Conservation (phyloP, 2,329 filamentous ascomycete species). For the Aspergillus glaucus region DNA sequence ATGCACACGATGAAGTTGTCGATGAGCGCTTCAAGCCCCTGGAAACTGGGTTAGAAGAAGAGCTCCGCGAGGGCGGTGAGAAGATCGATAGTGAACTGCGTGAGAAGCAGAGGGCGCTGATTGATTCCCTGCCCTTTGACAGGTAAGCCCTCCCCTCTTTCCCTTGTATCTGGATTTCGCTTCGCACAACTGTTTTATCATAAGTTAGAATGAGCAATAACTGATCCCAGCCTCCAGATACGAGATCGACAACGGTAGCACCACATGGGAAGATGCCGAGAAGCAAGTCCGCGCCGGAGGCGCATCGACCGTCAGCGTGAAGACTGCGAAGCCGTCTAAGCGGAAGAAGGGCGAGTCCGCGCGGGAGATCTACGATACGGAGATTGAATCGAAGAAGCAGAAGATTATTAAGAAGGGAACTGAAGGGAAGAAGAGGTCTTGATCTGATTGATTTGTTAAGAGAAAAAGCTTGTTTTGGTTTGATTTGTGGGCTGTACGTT, state of each 20-base stretch:
- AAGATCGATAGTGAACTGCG: constrained; percentile 65
- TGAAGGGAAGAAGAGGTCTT: constrained; percentile 29
- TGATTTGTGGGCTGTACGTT: neutral
- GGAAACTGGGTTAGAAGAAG: constrained; percentile 66
- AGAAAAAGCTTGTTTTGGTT: neutral
- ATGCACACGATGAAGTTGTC: constrained; percentile 54
- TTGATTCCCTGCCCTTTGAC: constrained; percentile 83
- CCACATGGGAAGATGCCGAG: constrained; percentile 59
- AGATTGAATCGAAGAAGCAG: constrained; percentile 37
- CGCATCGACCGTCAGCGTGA: constrained; percentile 62
- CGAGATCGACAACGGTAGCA: constrained; percentile 42
- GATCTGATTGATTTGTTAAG: neutral
- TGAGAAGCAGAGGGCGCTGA: constrained; percentile 78
- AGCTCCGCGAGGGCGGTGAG: constrained; percentile 76
- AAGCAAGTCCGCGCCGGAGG: constrained; percentile 62
- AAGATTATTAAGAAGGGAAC: constrained; percentile 42
- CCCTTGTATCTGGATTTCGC: neutral
- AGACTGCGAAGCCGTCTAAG: constrained; percentile 63
- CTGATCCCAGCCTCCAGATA: constrained; percentile 37
- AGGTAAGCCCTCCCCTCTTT: constrained; percentile 52
- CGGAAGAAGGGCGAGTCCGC: constrained; percentile 61
- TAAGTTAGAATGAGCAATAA: constrained; percentile 29
- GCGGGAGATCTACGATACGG: constrained; percentile 43
- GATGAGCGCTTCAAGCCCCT: constrained; percentile 65
- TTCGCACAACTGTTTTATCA: neutral